Base-by-base conservation (phyloP, 192 early-diverging fungal species). In the Backusella tarrabulga region DNA sequence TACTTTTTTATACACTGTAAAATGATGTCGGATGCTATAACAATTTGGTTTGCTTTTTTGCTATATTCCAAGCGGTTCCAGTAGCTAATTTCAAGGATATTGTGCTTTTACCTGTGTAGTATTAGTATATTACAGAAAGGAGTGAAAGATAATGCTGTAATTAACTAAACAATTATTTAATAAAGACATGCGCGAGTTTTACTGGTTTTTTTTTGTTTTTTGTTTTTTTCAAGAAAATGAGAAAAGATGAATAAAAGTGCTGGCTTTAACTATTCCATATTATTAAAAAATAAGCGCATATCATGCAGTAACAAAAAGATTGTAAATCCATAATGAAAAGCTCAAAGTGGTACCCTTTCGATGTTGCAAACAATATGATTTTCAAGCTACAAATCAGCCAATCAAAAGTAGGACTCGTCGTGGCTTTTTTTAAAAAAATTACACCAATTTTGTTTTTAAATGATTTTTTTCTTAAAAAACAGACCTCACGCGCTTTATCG, bases 361-460 rank as follows among this genome's bases (percentile, higher is more conserved):
- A 11, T 40, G 38, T 40, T 1, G 38, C 9, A 3, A 40, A 40
- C 38, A 40, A 11, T 1, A 11, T 12, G 11, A 0, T 9, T 11
- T 40, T 40, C 38, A 40, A 40, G 38, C 38, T 9, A 40, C 11
- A 40, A 40, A 40, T 3, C 38, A 40, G 12, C 38, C 38, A 40
- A 40, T 32, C 32, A 32, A 32, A 32, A 32, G 1, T 32, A 32
- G 32, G 15, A 21, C 6, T 54, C 6, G n/a, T 23, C 52, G 52
- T 60, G 54, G 26, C 54, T 60, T 60, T 60, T 56, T 56, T 56
- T 60, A 12, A 3, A 56, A 23, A 56, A 56, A 50, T 44, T 38
- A 32, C 38, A 44, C 42, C 42, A 84, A 91, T 92, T 67, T 67
- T 68, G 26, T 67, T 36, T 68, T 34, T 8, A 32, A 32, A 32